These are phyloP conservation scores for Priceomyces melissophilus DNA, from an alignment of 805 yeast species.

Conservation along the genomic window DNA sequence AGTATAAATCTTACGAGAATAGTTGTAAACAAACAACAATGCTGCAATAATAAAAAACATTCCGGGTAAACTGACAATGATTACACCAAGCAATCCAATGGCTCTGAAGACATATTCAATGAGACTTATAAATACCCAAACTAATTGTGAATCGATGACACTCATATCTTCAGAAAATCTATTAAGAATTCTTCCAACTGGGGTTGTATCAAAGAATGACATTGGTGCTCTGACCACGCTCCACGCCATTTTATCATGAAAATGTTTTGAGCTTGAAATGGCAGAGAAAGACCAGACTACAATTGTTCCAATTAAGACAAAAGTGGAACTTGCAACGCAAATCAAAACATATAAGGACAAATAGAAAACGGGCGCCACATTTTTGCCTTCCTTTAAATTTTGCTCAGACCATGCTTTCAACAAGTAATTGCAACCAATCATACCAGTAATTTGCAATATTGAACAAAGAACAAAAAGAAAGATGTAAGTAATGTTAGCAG, in stretches of 20 bases:
- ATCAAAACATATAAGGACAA: conserved; percentile 23
- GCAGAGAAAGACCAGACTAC: conserved; percentile 30
- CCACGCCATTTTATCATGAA: conserved; percentile 36
- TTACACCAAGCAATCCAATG: conserved; percentile 26
- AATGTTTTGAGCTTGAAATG: conserved; percentile 25
- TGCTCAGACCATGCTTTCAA: conserved; percentile 37
- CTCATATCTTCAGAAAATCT: conserved; percentile 37
- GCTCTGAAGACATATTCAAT: conserved; percentile 16
- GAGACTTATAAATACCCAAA: conserved; percentile 27
- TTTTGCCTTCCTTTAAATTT: conserved; percentile 18
- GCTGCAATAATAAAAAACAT: conserved; percentile 26
- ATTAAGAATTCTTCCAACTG: conserved; percentile 37
- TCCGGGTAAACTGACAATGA: conserved; percentile 28
- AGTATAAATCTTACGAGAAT: conserved; percentile 27
- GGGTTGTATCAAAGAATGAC: conserved; percentile 42
- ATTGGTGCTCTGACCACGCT: conserved; percentile 36
- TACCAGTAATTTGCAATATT: conserved; percentile 15
- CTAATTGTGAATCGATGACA: conserved; percentile 28
- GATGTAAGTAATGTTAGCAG: conserved; percentile 48
- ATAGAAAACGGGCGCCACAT: conserved; percentile 21
- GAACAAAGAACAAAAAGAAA: conserved; percentile 39
- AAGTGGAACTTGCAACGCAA: conserved; percentile 27
- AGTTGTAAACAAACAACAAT: conserved; percentile 27
- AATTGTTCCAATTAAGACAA: conserved; percentile 24
- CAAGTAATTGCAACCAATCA: conserved; percentile 23